phyloP scores from a whole-genome alignment of 768 basidiomycete genomes.

The Boletus sensibilis region DNA sequence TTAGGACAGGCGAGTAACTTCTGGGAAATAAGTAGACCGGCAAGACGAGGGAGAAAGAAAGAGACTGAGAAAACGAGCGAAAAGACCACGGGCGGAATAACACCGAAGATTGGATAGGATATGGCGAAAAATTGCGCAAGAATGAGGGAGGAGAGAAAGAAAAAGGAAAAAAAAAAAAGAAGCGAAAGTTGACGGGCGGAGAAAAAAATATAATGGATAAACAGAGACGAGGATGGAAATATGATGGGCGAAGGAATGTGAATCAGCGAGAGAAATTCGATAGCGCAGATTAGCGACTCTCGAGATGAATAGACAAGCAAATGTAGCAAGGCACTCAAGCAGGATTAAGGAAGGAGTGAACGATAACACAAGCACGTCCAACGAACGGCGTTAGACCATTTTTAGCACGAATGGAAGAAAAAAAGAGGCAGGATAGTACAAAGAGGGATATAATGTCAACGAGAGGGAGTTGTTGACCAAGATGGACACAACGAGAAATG shows the following conservation, averaged over 20 bases:
- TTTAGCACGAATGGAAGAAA: conserved; percentile 5
- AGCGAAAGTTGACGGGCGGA: background rate
- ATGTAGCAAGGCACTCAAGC: conserved; percentile 1
- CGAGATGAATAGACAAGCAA: conserved; percentile 8
- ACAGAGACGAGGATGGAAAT: background rate
- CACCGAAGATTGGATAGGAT: conserved; percentile 8
- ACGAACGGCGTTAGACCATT: conserved; percentile 1
- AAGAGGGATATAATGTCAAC: conserved; percentile 6
- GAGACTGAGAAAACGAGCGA: background rate
- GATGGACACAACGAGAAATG: conserved; percentile 14
- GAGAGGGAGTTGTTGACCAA: conserved; percentile 9
- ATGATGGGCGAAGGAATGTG: conserved; percentile 10
- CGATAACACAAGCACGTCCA: conserved; percentile 11
- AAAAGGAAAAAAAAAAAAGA: background rate
- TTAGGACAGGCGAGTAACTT: conserved; percentile 17
- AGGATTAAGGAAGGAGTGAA: background rate
- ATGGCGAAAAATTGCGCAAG: background rate
- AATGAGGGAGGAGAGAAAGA: background rate
- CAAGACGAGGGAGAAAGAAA: background rate
- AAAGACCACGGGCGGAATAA: background rate
- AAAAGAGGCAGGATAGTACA: conserved; percentile 10
- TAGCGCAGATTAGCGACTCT: conserved; percentile 13
- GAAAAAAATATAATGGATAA: conserved; percentile 13
- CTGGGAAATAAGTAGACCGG: background rate
- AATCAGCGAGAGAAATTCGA: conserved; percentile 11